Base-by-base conservation (phyloP, 2,329 filamentous ascomycete genomes). In the Orbilia javanica region DNA sequence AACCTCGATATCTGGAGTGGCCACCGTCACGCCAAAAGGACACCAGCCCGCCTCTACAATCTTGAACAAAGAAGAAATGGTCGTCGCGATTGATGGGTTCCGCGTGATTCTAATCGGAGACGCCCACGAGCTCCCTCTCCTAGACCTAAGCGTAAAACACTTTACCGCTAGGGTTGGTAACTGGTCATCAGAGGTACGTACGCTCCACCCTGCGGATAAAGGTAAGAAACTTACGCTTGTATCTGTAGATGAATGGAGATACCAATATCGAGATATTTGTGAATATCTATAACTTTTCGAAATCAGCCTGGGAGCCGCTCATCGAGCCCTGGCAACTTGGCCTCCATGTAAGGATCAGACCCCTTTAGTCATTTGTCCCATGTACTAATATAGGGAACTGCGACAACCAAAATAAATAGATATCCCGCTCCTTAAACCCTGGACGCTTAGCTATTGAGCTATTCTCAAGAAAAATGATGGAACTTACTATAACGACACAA, bases 281-380 rank as follows among this genome's bases (percentile, higher is more conserved):
- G 81, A 99, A 98, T 82, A 91, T 99, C 27, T 99, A 97, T 87
- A 99, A 99, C 84, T 99, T 99, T 85, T 96, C 96, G 13, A 99
- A 99, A 84, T 99, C 96, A 0, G 93, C 94, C 2, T 99, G 96
- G 96, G 96, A 99, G 84, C 96, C 96, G 2, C 85, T 99, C 36
- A 90, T 99, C 27, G 96, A 99, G 83, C 96, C 96, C 6, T 99
- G 96, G 96, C 90, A 95, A 80, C 87, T 98, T n/a, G 94, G 94
- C 1, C 90, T 99, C 80, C 93, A 96, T 79, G 89, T 98, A 83
- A 90, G 92, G 0, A 94, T 91, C 81, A 91, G 22, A 13, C 39
- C 25, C n/a, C 13, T 22, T 22, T 8, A 31, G 15, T 5, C 3
- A 25, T 10, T 15, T 31, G 10, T 1, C 2, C 6, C 34, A 7